A percentile compares a stretch with the other conserved stretches of the same genome.
These are phyloP conservation scores for Saccharomyces jurei DNA, from an alignment of 805 yeast genomes.

Conservation along the genomic window DNA sequence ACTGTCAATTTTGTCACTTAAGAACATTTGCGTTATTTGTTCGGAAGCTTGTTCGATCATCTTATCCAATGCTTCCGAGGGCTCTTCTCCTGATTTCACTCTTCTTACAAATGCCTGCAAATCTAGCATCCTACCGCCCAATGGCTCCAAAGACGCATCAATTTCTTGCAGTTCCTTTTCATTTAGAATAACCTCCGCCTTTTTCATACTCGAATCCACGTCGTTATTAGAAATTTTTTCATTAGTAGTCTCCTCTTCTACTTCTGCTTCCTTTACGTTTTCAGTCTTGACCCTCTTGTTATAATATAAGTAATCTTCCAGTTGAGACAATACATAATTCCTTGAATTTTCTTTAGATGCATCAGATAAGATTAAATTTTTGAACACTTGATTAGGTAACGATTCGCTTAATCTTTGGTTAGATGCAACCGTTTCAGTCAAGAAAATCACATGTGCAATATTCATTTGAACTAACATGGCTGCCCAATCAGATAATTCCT, in stretches of 20 bases:
- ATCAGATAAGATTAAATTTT: conserved; percentile 66
- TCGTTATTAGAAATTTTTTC: background rate
- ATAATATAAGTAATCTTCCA: conserved; percentile 24
- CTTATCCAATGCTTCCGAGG: conserved; percentile 64
- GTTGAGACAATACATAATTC: conserved; percentile 55
- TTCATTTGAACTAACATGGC: conserved; percentile 66
- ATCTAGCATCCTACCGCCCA: conserved; percentile 94
- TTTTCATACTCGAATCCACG: background rate
- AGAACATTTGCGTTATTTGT: conserved; percentile 76
- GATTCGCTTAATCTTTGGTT: conserved; percentile 59
- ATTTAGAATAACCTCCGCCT: conserved; percentile 1
- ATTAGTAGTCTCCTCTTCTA: conserved; percentile 12
- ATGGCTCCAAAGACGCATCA: conserved; percentile 53
- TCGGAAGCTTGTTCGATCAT: conserved; percentile 81
- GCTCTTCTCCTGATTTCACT: conserved; percentile 78
- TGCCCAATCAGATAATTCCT: conserved; percentile 83
- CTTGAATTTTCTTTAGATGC: conserved; percentile 67
- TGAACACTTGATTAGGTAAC: conserved; percentile 82
- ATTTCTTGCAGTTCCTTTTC: conserved; percentile 33
- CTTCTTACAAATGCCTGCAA: conserved; percentile 85
- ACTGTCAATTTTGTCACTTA: conserved; percentile 41
- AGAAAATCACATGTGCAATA: conserved; percentile 80
- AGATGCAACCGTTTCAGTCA: conserved; percentile 80
- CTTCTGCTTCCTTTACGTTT: conserved; percentile 25
- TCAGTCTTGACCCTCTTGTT: conserved; percentile 9